Evolutionary conservation across 495 filamentous ascomycete species (phyloP), one percentile per base, ranked within the genome.

Genomic region (Podospora pseudocomata): DNA sequence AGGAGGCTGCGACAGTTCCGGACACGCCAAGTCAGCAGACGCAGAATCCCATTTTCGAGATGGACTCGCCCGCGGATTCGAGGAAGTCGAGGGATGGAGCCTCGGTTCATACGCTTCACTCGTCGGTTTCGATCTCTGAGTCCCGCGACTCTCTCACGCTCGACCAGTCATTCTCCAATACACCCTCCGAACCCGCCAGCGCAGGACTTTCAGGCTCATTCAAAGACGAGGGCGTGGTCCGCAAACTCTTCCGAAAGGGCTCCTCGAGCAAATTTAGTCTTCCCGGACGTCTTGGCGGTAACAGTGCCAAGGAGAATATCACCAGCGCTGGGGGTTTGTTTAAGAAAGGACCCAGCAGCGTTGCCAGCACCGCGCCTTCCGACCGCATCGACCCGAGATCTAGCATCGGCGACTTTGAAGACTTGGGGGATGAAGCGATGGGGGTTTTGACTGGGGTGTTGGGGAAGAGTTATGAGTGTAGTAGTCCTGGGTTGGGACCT

Each of bases 211-310:
- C 73, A 7, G 60, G 71, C 63, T 79, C 77, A 56, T 73, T 65
- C 64, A 75, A 85, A 65, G 83, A 86, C 65, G 83, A 84, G 66
- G 81, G 79, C 65, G 82, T 87, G 3, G 85, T 92, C 55, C 85
- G 88, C 68, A 90, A 92, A 74, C 86, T 94, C 68, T 89, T 91
- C 26, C 88, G 91, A 60, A 94, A 94, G 74, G 86, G 90, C 65
- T 91, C 89, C 78, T 91, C 90, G 20, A 86, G 89, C 76, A 94
- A 93, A 77, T 93, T 93, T 78, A 90, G 88, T 73, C 78, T 88
- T 26, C 86, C 90, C 5, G 91, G 89, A 70, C 80, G 81, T 15
- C 70, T 84, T 16, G 89, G 91, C 70, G 85, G 87, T 62, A 88
- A 90, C 9, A 65, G 86, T 85, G 26, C 7, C 2, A 49, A 49